Evolutionary conservation across 2,329 filamentous ascomycete species (phyloP).

Genomic region (Clarireedia homoeocarpa): DNA sequence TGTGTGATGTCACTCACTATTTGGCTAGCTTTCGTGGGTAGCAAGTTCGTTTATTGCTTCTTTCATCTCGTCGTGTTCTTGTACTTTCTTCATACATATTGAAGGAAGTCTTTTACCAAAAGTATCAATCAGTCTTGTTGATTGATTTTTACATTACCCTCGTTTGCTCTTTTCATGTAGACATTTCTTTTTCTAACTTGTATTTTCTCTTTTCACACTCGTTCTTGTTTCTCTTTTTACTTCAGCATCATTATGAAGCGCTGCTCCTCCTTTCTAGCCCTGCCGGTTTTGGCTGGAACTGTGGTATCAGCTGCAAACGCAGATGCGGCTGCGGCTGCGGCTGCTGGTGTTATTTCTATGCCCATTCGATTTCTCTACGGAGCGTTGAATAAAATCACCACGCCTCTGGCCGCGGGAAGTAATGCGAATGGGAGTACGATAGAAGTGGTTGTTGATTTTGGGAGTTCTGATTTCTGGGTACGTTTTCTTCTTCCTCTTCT

Average conservation of each 20-base stretch:
- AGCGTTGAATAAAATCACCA: background rate
- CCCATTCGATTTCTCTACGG: background rate
- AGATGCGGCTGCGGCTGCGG: background rate
- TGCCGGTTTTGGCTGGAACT: background rate
- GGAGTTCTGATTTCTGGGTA: conserved; percentile 8
- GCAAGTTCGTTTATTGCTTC: too few relatives aligned
- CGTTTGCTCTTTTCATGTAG: too few relatives aligned
- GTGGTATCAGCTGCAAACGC: background rate
- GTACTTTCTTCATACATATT: too few relatives aligned
- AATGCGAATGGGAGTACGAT: background rate
- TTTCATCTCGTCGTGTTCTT: too few relatives aligned
- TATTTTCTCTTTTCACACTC: background rate
- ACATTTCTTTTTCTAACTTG: background rate
- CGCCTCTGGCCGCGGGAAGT: background rate
- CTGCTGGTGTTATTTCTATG: background rate
- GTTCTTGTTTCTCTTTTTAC: background rate
- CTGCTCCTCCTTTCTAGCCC: background rate
- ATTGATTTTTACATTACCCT: too few relatives aligned
- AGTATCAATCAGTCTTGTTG: too few relatives aligned
- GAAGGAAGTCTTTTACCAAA: too few relatives aligned
- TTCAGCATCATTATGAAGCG: background rate
- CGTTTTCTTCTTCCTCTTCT: background rate
- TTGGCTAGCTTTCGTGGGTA: too few relatives aligned
- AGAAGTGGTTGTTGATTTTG: conserved; percentile 6
- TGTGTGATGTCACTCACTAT: too few relatives aligned